Percentiles rank a stretch among this genome's conserved stretches.
These are phyloP conservation scores for Starmerella ratchasimensis DNA, from an alignment of 805 yeast species.

Conservation along the genomic window DNA sequence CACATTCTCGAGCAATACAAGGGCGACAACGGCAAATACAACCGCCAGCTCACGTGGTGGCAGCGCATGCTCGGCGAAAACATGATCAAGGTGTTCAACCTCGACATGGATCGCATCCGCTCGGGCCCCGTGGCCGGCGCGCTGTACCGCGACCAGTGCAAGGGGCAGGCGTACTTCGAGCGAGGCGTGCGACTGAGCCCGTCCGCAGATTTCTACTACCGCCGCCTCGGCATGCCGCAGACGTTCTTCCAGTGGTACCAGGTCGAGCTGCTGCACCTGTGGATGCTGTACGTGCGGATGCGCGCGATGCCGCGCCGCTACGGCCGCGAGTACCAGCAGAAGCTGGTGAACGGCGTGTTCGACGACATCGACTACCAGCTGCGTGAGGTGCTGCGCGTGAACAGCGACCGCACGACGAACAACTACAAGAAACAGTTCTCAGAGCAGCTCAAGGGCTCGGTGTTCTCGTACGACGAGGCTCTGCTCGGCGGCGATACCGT, in stretches of 20 bases:
- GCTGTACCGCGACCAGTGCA: conserved; percentile 72
- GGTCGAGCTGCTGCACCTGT: conserved; percentile 74
- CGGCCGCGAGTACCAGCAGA: conserved; percentile 83
- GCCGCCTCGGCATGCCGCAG: conserved; percentile 64
- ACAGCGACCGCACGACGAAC: conserved; percentile 68
- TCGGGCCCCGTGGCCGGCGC: conserved; percentile 94
- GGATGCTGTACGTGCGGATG: conserved; percentile 92
- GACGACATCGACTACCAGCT: conserved; percentile 78
- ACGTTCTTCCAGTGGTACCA: conserved; percentile 96
- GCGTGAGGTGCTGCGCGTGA: conserved; percentile 73
- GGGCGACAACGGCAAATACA: conserved; percentile 20
- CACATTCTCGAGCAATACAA: conserved; percentile 23
- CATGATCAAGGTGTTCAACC: conserved; percentile 35
- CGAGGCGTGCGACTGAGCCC: conserved; percentile 34
- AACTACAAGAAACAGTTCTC: conserved; percentile 81
- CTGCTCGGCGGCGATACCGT: conserved; percentile 56
- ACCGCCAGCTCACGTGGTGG: conserved; percentile 22
- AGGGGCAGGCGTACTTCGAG: conserved; percentile 48
- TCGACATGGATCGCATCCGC: conserved; percentile 85
- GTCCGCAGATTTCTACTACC: conserved; percentile 73
- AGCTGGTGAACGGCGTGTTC: conserved; percentile 76
- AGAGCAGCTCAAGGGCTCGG: conserved; percentile 76
- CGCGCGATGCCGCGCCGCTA: conserved; percentile 87
- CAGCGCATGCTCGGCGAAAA: conserved; percentile 24
- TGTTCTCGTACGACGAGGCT: conserved; percentile 88